phyloP scores from a whole-genome alignment of 169 alveolate species.

The Toxoplasma gondii region DNA sequence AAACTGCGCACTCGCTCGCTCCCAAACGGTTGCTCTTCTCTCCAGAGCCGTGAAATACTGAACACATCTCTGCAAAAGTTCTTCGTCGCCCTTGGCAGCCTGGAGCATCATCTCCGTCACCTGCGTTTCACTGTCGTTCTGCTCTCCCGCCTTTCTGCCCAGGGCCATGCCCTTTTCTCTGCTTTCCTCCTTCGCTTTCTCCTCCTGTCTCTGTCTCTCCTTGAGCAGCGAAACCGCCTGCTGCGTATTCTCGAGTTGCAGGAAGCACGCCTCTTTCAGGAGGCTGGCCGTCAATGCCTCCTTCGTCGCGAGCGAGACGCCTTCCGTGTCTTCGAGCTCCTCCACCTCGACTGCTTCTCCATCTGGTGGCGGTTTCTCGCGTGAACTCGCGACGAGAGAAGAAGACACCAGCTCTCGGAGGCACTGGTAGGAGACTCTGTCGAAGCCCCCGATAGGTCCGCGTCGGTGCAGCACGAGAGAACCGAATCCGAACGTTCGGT shows the following conservation, averaged over 20 bases:
- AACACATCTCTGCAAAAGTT: neutral
- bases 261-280: neutral
- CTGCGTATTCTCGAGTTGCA: neutral
- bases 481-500: neutral
- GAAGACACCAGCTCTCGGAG: conserved; percentile 13
- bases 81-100: neutral
- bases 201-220: neutral
- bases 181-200: neutral
- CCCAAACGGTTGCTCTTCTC: neutral
- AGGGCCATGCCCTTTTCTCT: neutral
- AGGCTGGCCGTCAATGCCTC: neutral
- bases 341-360: neutral
- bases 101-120: neutral
- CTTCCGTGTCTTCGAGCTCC: neutral
- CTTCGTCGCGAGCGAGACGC: neutral
- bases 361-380: neutral
- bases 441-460: conserved; percentile 29
- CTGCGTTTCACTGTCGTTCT: neutral
- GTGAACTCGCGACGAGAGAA: neutral
- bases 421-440: neutral
- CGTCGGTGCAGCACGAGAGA: neutral
- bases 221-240: neutral
- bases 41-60: neutral
- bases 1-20: neutral
- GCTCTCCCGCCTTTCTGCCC: neutral